Percentiles rank a stretch among this genome's conserved stretches.
These are phyloP conservation scores for Penicillium coffeae DNA, from an alignment of 495 filamentous ascomycete species.

Conservation along the genomic window DNA sequence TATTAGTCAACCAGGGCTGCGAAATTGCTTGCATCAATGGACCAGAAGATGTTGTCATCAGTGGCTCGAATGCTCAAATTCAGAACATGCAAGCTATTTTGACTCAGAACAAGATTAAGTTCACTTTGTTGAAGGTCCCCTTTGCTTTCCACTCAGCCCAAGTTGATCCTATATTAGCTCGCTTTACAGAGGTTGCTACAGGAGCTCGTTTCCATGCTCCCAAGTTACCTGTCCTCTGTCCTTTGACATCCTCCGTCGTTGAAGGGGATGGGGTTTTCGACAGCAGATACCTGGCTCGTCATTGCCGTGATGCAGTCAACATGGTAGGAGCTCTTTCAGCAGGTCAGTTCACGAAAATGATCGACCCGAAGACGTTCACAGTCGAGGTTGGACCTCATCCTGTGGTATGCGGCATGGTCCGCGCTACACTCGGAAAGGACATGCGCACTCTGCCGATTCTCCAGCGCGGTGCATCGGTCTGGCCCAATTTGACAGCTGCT, in stretches of 20 bases:
- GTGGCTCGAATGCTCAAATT: conserved; percentile 46
- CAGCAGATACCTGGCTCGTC: conserved; percentile 25
- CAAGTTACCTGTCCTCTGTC: conserved; percentile 30
- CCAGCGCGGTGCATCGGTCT: conserved; percentile 39
- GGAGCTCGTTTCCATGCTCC: conserved; percentile 34
- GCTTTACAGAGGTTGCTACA: conserved; percentile 33
- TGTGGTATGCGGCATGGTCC: conserved; percentile 24
- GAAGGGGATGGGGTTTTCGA: conserved; percentile 15
- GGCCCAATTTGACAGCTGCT: conserved; percentile 50
- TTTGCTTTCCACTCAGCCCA: conserved; percentile 56
- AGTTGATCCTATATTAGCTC: conserved; percentile 47
- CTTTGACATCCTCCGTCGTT: conserved; percentile 17
- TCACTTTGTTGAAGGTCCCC: conserved; percentile 41
- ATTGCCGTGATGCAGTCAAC: conserved; percentile 28
- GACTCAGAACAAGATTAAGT: conserved; percentile 12
- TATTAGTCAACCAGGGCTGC: too few species aligned
- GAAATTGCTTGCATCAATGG: conserved; percentile 53
- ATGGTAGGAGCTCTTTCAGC: conserved; percentile 25
- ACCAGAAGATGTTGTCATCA: conserved; percentile 57
- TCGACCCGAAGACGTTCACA: conserved; percentile 24
- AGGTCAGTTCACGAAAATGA: conserved; percentile 10
- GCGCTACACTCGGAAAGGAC: conserved; percentile 19
- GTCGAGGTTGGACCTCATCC: conserved; percentile 45
- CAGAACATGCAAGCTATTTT: conserved; percentile 5
- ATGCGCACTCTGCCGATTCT: conserved; percentile 36